Evolutionary conservation across 2,329 filamentous ascomycete species (phyloP).

Genomic region (Scorias spongiosa): DNA sequence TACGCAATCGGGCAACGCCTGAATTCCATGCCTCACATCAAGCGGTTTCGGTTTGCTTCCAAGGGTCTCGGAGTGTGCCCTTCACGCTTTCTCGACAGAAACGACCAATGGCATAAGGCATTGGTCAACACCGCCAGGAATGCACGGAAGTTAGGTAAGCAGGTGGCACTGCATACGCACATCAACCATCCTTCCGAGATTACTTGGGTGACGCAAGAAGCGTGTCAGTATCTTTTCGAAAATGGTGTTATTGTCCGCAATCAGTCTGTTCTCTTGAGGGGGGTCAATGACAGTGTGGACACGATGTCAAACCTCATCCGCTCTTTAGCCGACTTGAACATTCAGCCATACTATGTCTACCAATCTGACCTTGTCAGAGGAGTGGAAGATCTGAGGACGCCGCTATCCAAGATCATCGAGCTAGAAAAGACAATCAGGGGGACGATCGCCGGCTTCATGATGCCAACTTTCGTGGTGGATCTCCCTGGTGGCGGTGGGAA

Average conservation of each 20-base stretch:
- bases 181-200: conserved; percentile 50
- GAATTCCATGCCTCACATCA: conserved; percentile 42
- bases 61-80: conserved; percentile 48
- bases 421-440: conserved; percentile 44
- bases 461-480: conserved; percentile 48
- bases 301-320: conserved; percentile 41
- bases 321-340: conserved; percentile 39
- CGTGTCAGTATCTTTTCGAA: conserved; percentile 35
- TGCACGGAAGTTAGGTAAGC: conserved; percentile 40
- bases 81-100: conserved; percentile 36
- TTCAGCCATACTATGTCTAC: conserved; percentile 51
- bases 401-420: conserved; percentile 41
- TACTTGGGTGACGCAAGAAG: conserved; percentile 42
- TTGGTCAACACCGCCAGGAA: conserved; percentile 37
- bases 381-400: conserved; percentile 48
- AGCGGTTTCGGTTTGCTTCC: conserved; percentile 45
- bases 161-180: conserved; percentile 49
- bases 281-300: conserved; percentile 40
- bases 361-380: conserved; percentile 48
- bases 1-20: conserved; percentile 39
- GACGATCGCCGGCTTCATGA: conserved; percentile 47
- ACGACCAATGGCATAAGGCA: conserved; percentile 39
- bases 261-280: conserved; percentile 43
- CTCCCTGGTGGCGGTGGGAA: conserved; percentile 50
- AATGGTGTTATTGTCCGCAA: conserved; percentile 43